Base-by-base conservation (phyloP, 257 asterid genomes). In the Solanum commersonii region DNA sequence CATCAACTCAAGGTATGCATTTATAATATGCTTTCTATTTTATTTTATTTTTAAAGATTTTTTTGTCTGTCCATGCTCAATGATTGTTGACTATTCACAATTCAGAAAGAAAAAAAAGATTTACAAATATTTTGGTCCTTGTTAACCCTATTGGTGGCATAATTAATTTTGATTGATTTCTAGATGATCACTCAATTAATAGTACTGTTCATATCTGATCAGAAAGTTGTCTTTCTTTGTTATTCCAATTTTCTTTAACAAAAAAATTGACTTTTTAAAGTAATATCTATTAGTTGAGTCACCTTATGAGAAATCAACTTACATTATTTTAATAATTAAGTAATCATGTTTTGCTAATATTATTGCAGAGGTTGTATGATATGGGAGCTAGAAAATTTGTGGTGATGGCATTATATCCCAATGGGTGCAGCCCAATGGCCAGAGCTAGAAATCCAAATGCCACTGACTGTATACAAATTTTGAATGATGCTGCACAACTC, bases 361-460 rank as follows among this genome's bases (percentile, higher is more conserved):
- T n/a, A n/a, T 38, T 76, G 91, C 95, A 96, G 98, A 93, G 91
- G 88, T 38, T 96, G 91, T 88, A 95, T 89, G 71, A 38, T 76
- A 82, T 93, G 92, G 99, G 99, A 10, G 99, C 93, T 88, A 93
- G 98, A 2, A 96, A 93, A 88, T 95, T 95, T 87, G 99, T 94
- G 52, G 56, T 96, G 2, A 86, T 95, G 89, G 92, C 94, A 29
- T 84, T 95, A 38, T 87, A 93, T 81, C 98, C 99, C 4, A 96
- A 92, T 44, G 98, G 98, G 5, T 96, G 98, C 89, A 91, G 92
- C 52, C 98, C 98, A 38, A 81, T 91, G 90, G 93, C 95, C 10
- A 94, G 49, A 44, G 70, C 92, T 18, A 29, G 90, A 81, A 29
- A 25, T 67, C 87, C 95, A 4, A 71, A 83, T 25, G 65, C 22